These are phyloP conservation scores for Cyclotella sp. DNA, from an alignment of 108 stramenopile species.

Conservation along the genomic window DNA sequence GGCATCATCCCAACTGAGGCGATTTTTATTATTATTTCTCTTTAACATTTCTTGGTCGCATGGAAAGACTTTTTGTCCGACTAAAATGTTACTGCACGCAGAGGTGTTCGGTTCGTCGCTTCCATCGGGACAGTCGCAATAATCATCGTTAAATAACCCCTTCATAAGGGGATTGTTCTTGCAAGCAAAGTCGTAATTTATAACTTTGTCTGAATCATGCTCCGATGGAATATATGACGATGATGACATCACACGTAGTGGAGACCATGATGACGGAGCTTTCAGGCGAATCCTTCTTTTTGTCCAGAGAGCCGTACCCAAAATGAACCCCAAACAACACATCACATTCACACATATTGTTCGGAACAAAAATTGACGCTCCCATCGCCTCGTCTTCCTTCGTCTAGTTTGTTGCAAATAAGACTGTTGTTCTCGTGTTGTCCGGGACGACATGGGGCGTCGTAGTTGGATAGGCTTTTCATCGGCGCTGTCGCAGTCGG, in stretches of 20 bases:
- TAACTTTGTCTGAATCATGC: not conserved
- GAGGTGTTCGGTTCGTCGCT: conserved; percentile 72
- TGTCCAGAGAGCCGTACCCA: not conserved
- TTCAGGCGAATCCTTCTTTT: conserved; percentile 5
- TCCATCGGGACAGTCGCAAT: conserved; percentile 83
- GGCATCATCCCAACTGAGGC: conserved; percentile 10
- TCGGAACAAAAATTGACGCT: not conserved
- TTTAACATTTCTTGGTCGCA: conserved; percentile 33
- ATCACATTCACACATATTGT: not conserved
- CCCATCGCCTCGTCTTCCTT: not conserved
- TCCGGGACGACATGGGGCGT: no score
- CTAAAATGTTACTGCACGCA: conserved; percentile 67
- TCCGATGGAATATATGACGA: not conserved
- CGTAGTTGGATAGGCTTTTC: no score
- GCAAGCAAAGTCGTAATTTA: conserved; percentile 27
- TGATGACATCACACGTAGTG: not conserved
- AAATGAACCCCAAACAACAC: not conserved
- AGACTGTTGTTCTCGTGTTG: not conserved
- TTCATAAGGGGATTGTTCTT: not conserved
- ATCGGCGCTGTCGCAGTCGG: not conserved
- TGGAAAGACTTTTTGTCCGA: conserved; percentile 53
- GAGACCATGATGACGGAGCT: conserved; percentile 1
- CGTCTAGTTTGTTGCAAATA: not conserved
- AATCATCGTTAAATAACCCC: conserved; percentile 75
- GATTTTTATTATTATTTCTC: not conserved